Conservation (phyloP, 108 stramenopile species). For the Skeletonema marinoi region DNA sequence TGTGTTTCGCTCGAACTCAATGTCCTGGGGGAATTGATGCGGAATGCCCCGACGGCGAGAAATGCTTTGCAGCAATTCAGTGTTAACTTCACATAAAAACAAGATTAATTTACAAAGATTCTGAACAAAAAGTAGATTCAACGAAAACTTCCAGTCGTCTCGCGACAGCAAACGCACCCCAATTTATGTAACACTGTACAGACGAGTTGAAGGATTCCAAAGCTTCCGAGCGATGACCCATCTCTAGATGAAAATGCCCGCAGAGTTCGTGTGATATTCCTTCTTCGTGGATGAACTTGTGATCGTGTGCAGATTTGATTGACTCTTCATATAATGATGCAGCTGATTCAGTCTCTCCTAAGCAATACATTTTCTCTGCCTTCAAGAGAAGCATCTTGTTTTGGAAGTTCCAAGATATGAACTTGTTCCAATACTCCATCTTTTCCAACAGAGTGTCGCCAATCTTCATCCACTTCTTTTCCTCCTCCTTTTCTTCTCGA, state of each 20-base stretch:
- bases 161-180: conserved; percentile 24
- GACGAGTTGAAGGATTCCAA: conserved; percentile 9
- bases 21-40: conserved; percentile 69
- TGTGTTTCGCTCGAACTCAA: conserved; percentile 49
- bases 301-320: conserved; percentile 16
- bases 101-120: too few species aligned
- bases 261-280: conserved; percentile 7
- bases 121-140: not conserved
- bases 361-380: conserved; percentile 10
- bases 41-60: conserved; percentile 71
- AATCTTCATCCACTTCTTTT: not conserved
- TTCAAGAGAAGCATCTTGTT: conserved; percentile 17
- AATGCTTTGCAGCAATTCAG: conserved; percentile 10
- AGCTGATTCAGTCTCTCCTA: conserved; percentile 6
- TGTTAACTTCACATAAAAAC: not conserved
- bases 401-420: conserved; percentile 10
- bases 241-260: conserved; percentile 11
- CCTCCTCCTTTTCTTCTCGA: not conserved
- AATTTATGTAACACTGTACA: conserved; percentile 7
- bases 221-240: not conserved
- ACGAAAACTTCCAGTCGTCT: conserved; percentile 8
- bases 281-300: conserved; percentile 21
- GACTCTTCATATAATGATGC: conserved; percentile 8
- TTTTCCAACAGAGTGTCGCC: not conserved
- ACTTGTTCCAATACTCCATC: not conserved